phyloP scores from a whole-genome alignment of 805 yeast species.

The Cephaloascus fragrans region DNA sequence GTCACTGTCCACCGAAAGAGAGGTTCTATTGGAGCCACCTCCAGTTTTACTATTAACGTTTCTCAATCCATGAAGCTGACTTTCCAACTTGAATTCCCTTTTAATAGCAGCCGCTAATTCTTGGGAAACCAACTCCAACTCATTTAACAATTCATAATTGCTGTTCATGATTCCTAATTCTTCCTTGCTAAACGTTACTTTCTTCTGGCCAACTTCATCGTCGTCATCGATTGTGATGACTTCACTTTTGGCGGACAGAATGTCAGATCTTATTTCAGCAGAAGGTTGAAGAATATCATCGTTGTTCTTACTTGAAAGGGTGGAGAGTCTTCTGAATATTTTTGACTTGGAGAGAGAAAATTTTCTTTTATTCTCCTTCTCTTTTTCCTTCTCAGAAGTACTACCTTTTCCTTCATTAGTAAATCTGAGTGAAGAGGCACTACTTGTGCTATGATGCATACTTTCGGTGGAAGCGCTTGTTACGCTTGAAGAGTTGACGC shows the following conservation, averaged over 20 bases:
- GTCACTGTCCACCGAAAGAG: background rate
- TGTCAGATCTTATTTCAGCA: too few relatives aligned
- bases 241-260: too few relatives aligned
- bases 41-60: background rate
- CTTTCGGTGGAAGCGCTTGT: too few relatives aligned
- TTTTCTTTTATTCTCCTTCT: background rate
- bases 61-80: slow-evolving; percentile 18
- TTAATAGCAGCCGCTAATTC: slow-evolving; percentile 67
- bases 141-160: slow-evolving; percentile 48
- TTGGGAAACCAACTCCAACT: slow-evolving; percentile 56
- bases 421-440: too few relatives aligned
- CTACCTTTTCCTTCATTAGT: too few relatives aligned
- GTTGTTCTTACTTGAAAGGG: background rate
- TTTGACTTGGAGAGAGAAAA: background rate
- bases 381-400: too few relatives aligned
- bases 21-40: background rate
- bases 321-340: background rate
- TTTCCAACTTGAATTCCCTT: slow-evolving; percentile 56
- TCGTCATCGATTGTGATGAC: background rate
- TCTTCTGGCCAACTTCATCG: slow-evolving; percentile 5
- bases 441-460: too few relatives aligned
- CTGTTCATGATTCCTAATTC: slow-evolving; percentile 55
- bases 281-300: too few relatives aligned
- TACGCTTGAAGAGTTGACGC: too few relatives aligned
- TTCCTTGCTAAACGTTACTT: slow-evolving; percentile 37